Percentiles rank a stretch among this genome's conserved stretches.
Evolutionary conservation across 805 yeast species (phyloP).

Genomic region (Ogataea zsoltii): DNA sequence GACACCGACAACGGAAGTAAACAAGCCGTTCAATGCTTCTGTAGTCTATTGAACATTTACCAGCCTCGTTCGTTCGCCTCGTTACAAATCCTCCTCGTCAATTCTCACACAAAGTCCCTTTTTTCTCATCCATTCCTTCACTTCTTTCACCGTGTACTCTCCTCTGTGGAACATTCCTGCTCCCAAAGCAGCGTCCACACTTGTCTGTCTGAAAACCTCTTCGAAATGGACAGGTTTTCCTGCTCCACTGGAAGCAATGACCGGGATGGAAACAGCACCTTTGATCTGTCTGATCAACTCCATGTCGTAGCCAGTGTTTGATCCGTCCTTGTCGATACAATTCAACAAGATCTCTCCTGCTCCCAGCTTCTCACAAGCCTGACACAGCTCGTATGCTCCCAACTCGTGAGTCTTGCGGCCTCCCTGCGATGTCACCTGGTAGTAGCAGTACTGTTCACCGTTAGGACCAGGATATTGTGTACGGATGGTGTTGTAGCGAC

Average conservation of each 20-base stretch:
- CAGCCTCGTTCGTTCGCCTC: background rate
- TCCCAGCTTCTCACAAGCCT: conserved; percentile 88
- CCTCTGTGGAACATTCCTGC: conserved; percentile 99
- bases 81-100: conserved; percentile 37
- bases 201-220: conserved; percentile 79
- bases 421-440: conserved; percentile 94
- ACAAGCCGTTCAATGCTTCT: background rate
- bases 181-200: conserved; percentile 95
- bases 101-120: conserved; percentile 74
- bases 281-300: conserved; percentile 83
- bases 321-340: conserved; percentile 96
- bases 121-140: conserved; percentile 63
- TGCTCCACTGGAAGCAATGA: conserved; percentile 97
- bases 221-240: conserved; percentile 90
- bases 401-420: conserved; percentile 87
- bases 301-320: conserved; percentile 90
- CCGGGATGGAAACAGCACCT: conserved; percentile 78
- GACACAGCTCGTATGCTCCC: conserved; percentile 88
- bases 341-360: conserved; percentile 94
- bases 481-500: conserved; percentile 62
- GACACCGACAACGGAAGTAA: too few relatives aligned
- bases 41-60: background rate
- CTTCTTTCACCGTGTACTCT: conserved; percentile 84
- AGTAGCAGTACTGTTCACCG: conserved; percentile 88
- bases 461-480: conserved; percentile 77